These are phyloP conservation scores for Seiridium cupressi DNA, from an alignment of 2,329 filamentous ascomycete species.

Conservation along the genomic window DNA sequence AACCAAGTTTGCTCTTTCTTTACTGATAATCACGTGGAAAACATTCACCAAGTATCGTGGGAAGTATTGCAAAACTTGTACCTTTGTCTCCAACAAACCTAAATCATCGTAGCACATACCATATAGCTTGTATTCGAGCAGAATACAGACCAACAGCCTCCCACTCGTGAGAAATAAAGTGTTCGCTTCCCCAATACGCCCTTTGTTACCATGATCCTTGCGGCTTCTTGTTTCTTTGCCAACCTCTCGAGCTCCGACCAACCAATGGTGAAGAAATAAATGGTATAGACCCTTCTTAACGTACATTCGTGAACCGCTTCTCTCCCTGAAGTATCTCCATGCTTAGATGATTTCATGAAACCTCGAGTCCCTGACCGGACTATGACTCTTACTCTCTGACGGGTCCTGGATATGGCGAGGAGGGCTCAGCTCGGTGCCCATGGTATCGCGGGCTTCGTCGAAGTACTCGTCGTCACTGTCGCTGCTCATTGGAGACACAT, in stretches of 20 bases:
- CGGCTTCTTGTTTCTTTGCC: neutral
- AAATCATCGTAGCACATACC: too few relatives aligned
- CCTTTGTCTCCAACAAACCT: too few relatives aligned
- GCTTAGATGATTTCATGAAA: slow-evolving; percentile 55
- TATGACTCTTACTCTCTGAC: slow-evolving; percentile 39
- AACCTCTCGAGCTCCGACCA: neutral
- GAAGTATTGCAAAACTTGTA: too few relatives aligned
- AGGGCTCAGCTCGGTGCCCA: slow-evolving; percentile 33
- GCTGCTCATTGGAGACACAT: slow-evolving; percentile 25
- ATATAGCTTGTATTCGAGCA: neutral
- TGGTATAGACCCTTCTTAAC: too few relatives aligned
- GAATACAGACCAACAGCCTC: neutral
- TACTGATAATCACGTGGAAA: too few relatives aligned
- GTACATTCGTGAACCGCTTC: too few relatives aligned
- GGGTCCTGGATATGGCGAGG: slow-evolving; percentile 35
- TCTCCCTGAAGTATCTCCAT: too few relatives aligned
- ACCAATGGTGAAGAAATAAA: too few relatives aligned
- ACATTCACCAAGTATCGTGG: too few relatives aligned
- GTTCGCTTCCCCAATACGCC: too few relatives aligned
- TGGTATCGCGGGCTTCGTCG: slow-evolving; percentile 40
- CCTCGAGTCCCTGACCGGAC: slow-evolving; percentile 55
- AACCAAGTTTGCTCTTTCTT: too few relatives aligned
- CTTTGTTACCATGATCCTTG: too few relatives aligned
- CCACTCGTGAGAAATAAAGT: neutral
- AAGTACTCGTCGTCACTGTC: slow-evolving; percentile 36